Base-by-base conservation (phyloP, 2,329 filamentous ascomycete genomes). In the Trichoderma guizhouense region DNA sequence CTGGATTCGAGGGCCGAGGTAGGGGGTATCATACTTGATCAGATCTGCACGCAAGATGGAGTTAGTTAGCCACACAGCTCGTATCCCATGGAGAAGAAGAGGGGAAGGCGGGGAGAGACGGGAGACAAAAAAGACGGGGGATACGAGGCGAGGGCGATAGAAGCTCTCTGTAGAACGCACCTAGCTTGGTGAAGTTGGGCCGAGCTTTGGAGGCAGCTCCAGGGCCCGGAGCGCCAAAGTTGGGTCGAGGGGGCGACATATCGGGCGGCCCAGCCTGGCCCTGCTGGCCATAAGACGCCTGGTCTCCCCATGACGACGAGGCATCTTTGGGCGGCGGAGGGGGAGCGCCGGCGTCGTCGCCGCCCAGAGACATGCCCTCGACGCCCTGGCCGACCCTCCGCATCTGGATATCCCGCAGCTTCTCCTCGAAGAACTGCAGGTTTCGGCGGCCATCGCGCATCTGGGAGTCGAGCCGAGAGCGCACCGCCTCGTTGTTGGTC, bases 21-120 rank as follows among this genome's bases (percentile, higher is more conserved):
- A 93, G 21, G 93, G 93, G 36, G 95, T 98, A 80, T 99, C 96
- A 83, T 97, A 97, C 89, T 98, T 98, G 85, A 99, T 98, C 74
- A 99, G 86, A 83, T 99, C 96, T 98, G 73, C 3, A 30, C 26
- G 58, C 28, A 11, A 62, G n/a, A 43, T n/a, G 21, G 14, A 2
- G 5, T 63, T 4, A 28, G 58, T 68, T 63, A 70, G 70, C 67
- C 24, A 26, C 24, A 26, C 28, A 53, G 21, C 30, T 53, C 28
- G 30, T 51, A 62, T 69, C 57, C 28, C 26, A 18, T 7, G 6
- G 26, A 18, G 32, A 36, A 39, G 21, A 62, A 28, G 64, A 36
- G 64, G 53, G 32, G 53, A 36, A 32, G 36, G 24, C 34, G 34
- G 39, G 34, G 55, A 24, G 28, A 14, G 5, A 18, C 18, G 18